Evolutionary conservation across 805 yeast species (phyloP).

Genomic region (Myxozyma nipponensis): DNA sequence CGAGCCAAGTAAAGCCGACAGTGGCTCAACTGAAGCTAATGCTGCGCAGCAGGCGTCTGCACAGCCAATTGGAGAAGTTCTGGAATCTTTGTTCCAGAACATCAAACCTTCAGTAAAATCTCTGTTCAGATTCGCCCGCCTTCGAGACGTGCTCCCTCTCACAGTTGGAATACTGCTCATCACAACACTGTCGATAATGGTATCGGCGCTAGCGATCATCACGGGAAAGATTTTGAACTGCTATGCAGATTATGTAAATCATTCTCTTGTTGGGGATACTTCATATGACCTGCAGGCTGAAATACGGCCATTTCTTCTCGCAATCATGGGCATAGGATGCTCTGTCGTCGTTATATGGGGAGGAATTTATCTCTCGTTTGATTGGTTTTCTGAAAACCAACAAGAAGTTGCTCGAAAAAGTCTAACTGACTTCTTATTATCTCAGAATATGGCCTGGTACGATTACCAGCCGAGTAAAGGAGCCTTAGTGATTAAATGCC

Average conservation of each 20-base stretch:
- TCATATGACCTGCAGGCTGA: slow-evolving; percentile 4
- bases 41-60: no score
- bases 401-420: slow-evolving; percentile 10
- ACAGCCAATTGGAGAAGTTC: no score
- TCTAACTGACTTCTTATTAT: slow-evolving; percentile 9
- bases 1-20: no score
- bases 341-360: slow-evolving; percentile 17
- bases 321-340: slow-evolving; percentile 4
- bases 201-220: slow-evolving; percentile 12
- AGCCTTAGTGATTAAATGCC: slow-evolving; percentile 15
- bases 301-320: slow-evolving; percentile 12
- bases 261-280: neutral
- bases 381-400: slow-evolving; percentile 22
- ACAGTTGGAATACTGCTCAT: neutral
- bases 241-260: slow-evolving; percentile 1
- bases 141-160: slow-evolving; percentile 6
- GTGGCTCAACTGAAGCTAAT: no score
- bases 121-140: slow-evolving; percentile 7
- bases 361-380: slow-evolving; percentile 5
- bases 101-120: slow-evolving; percentile 11
- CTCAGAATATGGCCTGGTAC: slow-evolving; percentile 13
- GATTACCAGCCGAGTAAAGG: slow-evolving; percentile 20
- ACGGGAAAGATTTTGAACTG: slow-evolving; percentile 14
- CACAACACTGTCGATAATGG: slow-evolving; percentile 2
- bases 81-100: neutral